Evolutionary conservation across 208 protist genomes (phyloP).

Genomic region (Acanthamoeba rhysodes): DNA sequence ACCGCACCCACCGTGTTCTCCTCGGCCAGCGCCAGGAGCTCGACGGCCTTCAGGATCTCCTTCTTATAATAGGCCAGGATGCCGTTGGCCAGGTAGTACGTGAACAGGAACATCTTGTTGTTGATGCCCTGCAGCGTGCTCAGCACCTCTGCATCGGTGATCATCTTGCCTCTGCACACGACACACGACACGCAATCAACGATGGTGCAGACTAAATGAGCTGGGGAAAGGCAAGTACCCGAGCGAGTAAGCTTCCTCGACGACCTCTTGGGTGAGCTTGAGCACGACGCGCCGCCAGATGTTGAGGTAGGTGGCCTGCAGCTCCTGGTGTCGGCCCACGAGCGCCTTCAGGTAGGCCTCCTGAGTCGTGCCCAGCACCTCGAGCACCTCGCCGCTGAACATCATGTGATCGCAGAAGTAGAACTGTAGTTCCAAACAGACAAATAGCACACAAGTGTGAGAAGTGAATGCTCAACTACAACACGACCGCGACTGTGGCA

Average conservation of each 20-base stretch:
- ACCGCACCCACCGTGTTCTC: background rate
- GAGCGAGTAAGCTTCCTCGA: background rate
- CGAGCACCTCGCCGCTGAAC: slow-evolving; percentile 10
- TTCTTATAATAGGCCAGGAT: background rate
- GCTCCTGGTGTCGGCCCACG: background rate
- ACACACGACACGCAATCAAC: no score
- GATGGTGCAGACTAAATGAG: no score
- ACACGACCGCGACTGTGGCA: no score
- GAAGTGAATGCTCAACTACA: no score
- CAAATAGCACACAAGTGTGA: no score
- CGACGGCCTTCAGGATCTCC: no score
- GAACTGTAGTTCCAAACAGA: slow-evolving; percentile 21
- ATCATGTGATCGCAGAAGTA: slow-evolving; percentile 4
- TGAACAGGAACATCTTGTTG: slow-evolving; percentile 66
- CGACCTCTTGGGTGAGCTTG: background rate
- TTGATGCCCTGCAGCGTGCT: background rate
- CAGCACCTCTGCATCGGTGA: background rate
- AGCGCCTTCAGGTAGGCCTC: background rate
- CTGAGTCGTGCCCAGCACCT: background rate
- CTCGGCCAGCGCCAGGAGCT: background rate
- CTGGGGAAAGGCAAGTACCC: no score
- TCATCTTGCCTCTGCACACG: background rate
- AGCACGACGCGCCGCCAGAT: slow-evolving; percentile 4
- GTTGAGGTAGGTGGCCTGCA: slow-evolving; percentile 51
- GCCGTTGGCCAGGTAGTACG: slow-evolving; percentile 57